Conservation (phyloP, 352 stramenopile genomes). For the Phytopythium boreale region DNA sequence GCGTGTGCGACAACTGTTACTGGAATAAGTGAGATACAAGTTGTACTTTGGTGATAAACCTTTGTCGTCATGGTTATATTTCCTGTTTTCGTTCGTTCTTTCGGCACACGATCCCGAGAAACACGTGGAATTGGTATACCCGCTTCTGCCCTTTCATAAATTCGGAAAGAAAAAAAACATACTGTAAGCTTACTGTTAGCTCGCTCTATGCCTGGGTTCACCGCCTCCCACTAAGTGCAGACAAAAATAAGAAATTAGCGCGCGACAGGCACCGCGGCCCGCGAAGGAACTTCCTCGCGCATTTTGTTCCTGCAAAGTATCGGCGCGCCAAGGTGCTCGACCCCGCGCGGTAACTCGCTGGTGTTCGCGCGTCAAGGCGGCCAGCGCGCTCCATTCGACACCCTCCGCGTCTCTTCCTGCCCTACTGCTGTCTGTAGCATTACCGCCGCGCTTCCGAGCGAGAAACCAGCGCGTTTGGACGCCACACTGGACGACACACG, state of each 20-base stretch:
- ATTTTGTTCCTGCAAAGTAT: neutral
- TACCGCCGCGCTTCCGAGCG: too few species aligned
- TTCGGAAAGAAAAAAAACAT: neutral
- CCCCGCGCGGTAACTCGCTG: too few species aligned
- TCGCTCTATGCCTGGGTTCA: neutral
- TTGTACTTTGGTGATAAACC: neutral
- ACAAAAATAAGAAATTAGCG: neutral
- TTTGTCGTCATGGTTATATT: neutral
- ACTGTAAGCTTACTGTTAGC: too few species aligned
- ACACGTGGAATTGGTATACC: neutral
- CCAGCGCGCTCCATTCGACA: too few species aligned
- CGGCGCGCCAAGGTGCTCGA: too few species aligned
- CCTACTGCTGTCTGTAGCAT: too few species aligned
- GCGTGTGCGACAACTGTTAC: neutral
- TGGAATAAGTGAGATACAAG: neutral
- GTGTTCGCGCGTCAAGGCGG: too few species aligned
- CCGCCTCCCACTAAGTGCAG: neutral
- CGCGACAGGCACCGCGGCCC: too few species aligned
- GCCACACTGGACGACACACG: neutral
- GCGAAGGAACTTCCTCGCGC: neutral
- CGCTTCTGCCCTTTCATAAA: neutral
- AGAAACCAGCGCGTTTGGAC: too few species aligned
- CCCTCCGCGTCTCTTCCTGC: too few species aligned
- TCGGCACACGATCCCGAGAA: neutral
- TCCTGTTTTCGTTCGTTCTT: neutral